Evolutionary conservation across 1,284 basidiomycete species (phyloP).

Genomic region (Malassezia vespertilionis): DNA sequence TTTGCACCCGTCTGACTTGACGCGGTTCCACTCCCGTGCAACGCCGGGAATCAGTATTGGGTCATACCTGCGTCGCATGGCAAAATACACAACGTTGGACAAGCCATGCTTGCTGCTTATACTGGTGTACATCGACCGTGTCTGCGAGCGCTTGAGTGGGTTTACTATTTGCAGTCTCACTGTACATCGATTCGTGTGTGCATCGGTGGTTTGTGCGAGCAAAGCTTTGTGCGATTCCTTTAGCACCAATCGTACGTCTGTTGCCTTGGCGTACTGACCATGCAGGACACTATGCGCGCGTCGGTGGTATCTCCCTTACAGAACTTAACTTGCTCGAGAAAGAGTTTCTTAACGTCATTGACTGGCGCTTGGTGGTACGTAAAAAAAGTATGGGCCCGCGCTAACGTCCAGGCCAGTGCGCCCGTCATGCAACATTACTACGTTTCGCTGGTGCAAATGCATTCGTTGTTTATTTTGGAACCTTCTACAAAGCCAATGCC

Average conservation of each 20-base stretch:
- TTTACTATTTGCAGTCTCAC: constrained; percentile 46
- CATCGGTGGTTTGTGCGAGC: constrained; percentile 40
- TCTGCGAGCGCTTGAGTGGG: constrained; percentile 38
- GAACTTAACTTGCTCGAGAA: constrained; percentile 47
- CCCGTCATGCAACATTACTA: constrained; percentile 44
- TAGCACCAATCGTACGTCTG: constrained; percentile 37
- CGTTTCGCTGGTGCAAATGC: constrained; percentile 34
- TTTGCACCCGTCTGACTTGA: constrained; percentile 40
- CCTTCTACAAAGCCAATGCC: constrained; percentile 5
- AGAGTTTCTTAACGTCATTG: constrained; percentile 43
- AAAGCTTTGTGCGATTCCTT: constrained; percentile 47
- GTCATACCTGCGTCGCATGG: constrained; percentile 42
- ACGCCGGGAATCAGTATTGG: constrained; percentile 40
- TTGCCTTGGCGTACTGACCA: not conserved
- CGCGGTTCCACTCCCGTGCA: constrained; percentile 44
- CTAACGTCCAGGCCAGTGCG: constrained; percentile 20
- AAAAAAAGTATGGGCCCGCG: not conserved
- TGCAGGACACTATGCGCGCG: constrained; percentile 42
- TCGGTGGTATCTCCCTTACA: constrained; percentile 41
- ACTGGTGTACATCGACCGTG: constrained; percentile 46
- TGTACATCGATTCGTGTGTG: constrained; percentile 45
- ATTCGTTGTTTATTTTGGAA: constrained; percentile 21
- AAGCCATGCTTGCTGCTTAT: constrained; percentile 43
- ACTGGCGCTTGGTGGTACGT: constrained; percentile 37
- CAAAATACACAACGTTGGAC: constrained; percentile 43